phyloP scores from a whole-genome alignment of 805 yeast species.

The Starmerella davenportii region DNA sequence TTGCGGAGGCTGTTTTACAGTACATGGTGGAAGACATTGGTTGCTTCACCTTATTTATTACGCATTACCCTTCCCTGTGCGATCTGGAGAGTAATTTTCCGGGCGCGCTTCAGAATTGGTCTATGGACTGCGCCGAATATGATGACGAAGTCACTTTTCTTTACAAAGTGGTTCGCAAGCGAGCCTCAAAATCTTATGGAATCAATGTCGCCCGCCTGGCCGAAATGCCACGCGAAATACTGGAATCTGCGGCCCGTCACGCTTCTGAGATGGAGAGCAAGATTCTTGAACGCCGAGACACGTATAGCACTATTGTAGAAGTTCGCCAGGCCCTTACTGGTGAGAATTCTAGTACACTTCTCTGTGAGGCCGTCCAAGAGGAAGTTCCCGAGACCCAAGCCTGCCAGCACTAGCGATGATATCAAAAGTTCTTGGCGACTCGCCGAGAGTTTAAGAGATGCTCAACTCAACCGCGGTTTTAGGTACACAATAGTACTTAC shows the following conservation, averaged over 20 bases:
- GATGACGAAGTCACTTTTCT: constrained; percentile 30
- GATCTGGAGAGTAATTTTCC: constrained; percentile 29
- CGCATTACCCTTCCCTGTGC: constrained; percentile 62
- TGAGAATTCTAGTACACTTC: not conserved
- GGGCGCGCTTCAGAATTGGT: constrained; percentile 31
- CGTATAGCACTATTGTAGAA: not conserved
- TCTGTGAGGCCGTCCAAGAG: no score
- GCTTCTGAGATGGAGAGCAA: constrained; percentile 16
- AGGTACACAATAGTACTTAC: no score
- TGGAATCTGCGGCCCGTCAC: constrained; percentile 17
- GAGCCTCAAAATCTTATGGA: constrained; percentile 55
- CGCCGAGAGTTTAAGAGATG: no score
- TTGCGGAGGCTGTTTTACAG: constrained; percentile 55
- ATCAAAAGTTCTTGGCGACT: no score
- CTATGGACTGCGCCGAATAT: constrained; percentile 46
- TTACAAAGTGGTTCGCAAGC: constrained; percentile 34
- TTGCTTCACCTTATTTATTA: constrained; percentile 57
- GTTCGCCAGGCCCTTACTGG: not conserved
- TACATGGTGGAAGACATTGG: constrained; percentile 31
- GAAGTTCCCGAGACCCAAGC: no score
- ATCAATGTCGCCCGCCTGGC: constrained; percentile 72
- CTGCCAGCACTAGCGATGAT: no score
- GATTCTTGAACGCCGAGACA: not conserved
- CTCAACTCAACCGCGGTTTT: no score
- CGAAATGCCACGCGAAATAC: constrained; percentile 25